phyloP scores from a whole-genome alignment of 306 rosid species.

The Canavalia gladiata region DNA sequence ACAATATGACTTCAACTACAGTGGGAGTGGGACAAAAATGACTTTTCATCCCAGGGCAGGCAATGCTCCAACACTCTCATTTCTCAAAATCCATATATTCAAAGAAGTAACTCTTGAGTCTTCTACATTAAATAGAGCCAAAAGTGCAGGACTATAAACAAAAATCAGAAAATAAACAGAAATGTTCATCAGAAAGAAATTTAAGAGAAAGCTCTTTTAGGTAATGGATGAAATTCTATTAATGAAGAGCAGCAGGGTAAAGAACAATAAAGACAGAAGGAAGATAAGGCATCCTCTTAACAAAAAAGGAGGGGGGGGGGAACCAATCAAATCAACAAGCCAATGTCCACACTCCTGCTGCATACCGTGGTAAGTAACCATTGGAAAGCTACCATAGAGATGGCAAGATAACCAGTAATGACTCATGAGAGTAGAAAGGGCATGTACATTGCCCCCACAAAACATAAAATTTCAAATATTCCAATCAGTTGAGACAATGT shows the following conservation, averaged over 20 bases:
- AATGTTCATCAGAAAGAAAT: neutral
- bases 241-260: neutral
- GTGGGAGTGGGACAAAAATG: neutral
- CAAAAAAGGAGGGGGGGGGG: neutral
- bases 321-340: conserved; percentile 12
- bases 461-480: neutral
- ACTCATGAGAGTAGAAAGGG: neutral
- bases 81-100: conserved; percentile 29
- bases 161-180: neutral
- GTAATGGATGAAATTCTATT: neutral
- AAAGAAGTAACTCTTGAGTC: neutral
- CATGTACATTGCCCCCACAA: neutral
- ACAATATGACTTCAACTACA: conserved; percentile 16
- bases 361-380: neutral
- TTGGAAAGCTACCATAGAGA: conserved; percentile 25
- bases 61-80: conserved; percentile 10
- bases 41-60: conserved; percentile 29
- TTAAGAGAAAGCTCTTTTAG: neutral
- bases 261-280: neutral
- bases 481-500: conserved; percentile 32
- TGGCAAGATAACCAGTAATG: neutral
- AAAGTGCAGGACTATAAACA: neutral
- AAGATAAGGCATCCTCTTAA: neutral
- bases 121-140: neutral
- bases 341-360: conserved; percentile 27